Percentiles rank a stretch among this genome's conserved stretches.
phyloP scores from a whole-genome alignment of 768 basidiomycete genomes.

The Candolleomyces aberdarensis region DNA sequence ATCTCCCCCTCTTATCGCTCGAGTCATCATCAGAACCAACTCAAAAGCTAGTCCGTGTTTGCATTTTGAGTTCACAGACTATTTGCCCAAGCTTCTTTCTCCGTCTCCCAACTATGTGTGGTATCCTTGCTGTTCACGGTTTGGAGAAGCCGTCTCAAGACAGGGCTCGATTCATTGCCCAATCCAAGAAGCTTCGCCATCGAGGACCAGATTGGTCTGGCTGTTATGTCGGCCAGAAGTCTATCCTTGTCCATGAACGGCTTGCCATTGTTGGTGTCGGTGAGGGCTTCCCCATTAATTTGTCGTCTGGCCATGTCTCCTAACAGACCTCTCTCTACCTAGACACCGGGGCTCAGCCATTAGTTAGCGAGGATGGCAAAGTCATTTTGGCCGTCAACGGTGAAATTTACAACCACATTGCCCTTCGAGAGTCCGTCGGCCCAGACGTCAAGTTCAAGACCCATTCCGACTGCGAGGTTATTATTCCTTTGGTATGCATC shows the following conservation, averaged over 20 bases:
- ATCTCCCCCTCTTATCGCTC: not conserved
- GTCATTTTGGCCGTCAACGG: slow-evolving; percentile 91
- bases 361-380: slow-evolving; percentile 83
- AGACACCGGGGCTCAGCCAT: slow-evolving; percentile 97
- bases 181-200: slow-evolving; percentile 88
- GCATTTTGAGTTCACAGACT: not conserved
- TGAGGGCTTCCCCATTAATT: slow-evolving; percentile 30
- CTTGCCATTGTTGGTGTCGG: slow-evolving; percentile 98
- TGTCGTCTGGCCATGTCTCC: not conserved
- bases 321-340: slow-evolving; percentile 2
- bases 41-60: too few relatives aligned
- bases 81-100: slow-evolving; percentile 1
- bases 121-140: slow-evolving; percentile 85
- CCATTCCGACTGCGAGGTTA: slow-evolving; percentile 97
- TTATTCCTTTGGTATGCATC: slow-evolving; percentile 75
- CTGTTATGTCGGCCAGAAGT: slow-evolving; percentile 80
- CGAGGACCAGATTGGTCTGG: slow-evolving; percentile 99
- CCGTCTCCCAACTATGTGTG: slow-evolving; percentile 64
- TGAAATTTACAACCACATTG: slow-evolving; percentile 97
- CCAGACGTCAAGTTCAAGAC: slow-evolving; percentile 84
- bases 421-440: slow-evolving; percentile 67
- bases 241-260: slow-evolving; percentile 90
- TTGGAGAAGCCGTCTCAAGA: slow-evolving; percentile 66
- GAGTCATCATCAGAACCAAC: not conserved
- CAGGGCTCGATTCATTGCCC: slow-evolving; percentile 73